Evolutionary conservation across 306 rosid genomes (phyloP), one percentile per base, ranked within the genome.

Genomic region (Betula pendula): DNA sequence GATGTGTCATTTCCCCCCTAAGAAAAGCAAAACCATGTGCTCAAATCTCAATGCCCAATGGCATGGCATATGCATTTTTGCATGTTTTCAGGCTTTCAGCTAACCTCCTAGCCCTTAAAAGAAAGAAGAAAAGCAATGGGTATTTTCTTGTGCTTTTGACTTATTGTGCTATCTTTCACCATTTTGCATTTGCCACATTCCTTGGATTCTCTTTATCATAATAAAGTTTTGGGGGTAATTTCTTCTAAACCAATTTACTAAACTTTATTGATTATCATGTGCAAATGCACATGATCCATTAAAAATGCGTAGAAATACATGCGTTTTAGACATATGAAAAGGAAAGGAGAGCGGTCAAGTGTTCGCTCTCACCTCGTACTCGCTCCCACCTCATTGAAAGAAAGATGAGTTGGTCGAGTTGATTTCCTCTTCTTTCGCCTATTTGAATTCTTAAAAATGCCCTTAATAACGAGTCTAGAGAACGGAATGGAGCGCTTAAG

Each of bases 181-280:
- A 5, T 65, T 65, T 33, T 35, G 45, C 44, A 33, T 63, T 33
- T 6, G 5, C 22, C 45, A 16, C 7, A 38, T 38, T 66, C 70
- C 24, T 66, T 66, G 70, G 48, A 66, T 66, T 38, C 70, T 66
- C 70, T 12, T 19, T 4, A 65, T 15, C 48, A n/a, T 19, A n/a
- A 35, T 33, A 25, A 38, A 9, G 13, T 66, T 66, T 2, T 10
- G 27, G 17, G 70, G 6, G 8, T 38, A 38, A 6, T 38, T 38
- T 38, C 42, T 38, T 38, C 42, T 6, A 38, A 38, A 38, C 42
- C 42, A 38, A 38, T 38, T 6, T 38, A 38, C 6, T 38, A 38
- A 38, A 6, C 42, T 38, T 38, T 38, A 5, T 38, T 38, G 7
- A 38, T 38, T 38, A 1, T 38, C 42, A 38, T 38, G 42, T 38